Base-by-base conservation (phyloP, 345 rosid genomes). In the Salix purpurea region DNA sequence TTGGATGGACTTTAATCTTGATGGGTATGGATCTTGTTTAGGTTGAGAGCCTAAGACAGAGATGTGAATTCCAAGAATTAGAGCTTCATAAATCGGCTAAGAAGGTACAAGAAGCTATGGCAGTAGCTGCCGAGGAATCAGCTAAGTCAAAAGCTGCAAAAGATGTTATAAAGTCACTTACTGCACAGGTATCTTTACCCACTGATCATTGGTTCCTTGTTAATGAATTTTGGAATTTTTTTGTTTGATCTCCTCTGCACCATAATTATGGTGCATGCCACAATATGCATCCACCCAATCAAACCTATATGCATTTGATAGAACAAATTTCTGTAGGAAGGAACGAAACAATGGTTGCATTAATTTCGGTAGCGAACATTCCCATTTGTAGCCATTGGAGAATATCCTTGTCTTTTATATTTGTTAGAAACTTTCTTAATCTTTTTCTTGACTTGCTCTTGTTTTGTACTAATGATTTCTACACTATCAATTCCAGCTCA, bases 131-230 rank as follows among this genome's bases (percentile, higher is more conserved):
- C 12, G 97, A 92, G 64, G 98, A 93, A 84, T 86, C 99, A 19
- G 85, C 90, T 28, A 96, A 91, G 85, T 89, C 94, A 65, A 90
- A 84, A 88, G 94, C 94, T 69, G 96, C 97, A 79, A 96, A 93
- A 85, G 99, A 96, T 72, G 99, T 93, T 74, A 93, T 96, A 74
- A 96, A 90, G 83, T 96, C 97, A 18, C 90, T 96, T 52, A 96
- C 98, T 70, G 88, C 92, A 52, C 98, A 93, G 97, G 99, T 92
- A 54, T 18, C 68, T 76, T 83, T 60, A 18, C 15, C 62, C 23
- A 24, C 11, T 39, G 26, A 44, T 58, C 64, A 34, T 72, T 71
- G 36, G 52, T 60, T 69, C 21, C 32, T 6, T 73, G 42, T 78
- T 75, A 19, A 19, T 28, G 18, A 40, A 24, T 18, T 70, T 30